Percentiles rank a stretch among this genome's conserved stretches.
Evolutionary conservation across 257 asterid genomes (phyloP).

Genomic region (Mentha longifolia): DNA sequence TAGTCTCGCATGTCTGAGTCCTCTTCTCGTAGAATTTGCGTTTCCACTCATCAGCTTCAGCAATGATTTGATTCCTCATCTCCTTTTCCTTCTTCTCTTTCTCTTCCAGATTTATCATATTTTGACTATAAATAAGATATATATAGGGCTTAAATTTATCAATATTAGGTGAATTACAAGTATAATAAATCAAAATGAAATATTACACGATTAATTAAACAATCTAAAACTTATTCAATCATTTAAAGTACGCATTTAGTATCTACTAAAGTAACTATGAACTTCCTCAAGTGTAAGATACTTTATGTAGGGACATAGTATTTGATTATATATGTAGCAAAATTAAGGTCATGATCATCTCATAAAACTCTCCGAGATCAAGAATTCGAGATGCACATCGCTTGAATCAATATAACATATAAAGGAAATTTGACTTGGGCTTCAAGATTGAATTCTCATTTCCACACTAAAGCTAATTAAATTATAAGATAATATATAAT

Average conservation of each 20-base stretch:
- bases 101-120: constrained; percentile 83
- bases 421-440: too few relatives aligned
- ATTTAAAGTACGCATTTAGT: too few relatives aligned
- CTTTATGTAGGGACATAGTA: not conserved
- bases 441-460: not conserved
- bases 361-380: too few relatives aligned
- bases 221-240: too few relatives aligned
- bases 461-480: not conserved
- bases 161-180: not conserved
- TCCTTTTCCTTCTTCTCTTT: constrained; percentile 94
- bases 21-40: constrained; percentile 72
- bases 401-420: too few relatives aligned
- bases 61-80: constrained; percentile 71
- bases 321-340: not conserved
- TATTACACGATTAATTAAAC: too few relatives aligned
- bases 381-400: not conserved
- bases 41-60: constrained; percentile 91
- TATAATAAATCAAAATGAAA: too few relatives aligned
- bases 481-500: not conserved
- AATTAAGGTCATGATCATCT: not conserved
- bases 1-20: constrained; percentile 60
- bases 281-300: too few relatives aligned
- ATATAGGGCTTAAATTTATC: constrained; percentile 13
- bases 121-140: constrained; percentile 60
- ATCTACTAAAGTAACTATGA: too few relatives aligned